Conservation (phyloP, 2,329 filamentous ascomycete genomes). For the Xylariomycetidae sp. region DNA sequence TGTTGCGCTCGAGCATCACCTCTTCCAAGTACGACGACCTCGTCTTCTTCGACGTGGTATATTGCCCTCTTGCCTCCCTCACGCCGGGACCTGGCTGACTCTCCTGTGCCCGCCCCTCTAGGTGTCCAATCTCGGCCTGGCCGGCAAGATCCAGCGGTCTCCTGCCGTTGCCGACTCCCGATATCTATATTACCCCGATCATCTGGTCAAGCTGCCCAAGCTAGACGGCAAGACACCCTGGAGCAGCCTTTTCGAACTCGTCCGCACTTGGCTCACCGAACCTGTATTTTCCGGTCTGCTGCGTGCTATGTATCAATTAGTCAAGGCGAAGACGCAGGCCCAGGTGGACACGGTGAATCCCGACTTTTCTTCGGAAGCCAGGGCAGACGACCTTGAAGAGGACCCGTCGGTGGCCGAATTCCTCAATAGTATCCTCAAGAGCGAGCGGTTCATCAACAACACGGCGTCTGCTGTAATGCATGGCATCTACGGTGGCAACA, state of each 20-base stretch:
- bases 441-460: constrained; percentile 58
- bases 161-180: constrained; percentile 49
- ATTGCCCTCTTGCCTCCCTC: constrained; percentile 17
- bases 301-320: no score
- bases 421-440: constrained; percentile 46
- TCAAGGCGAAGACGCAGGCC: no score
- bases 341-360: constrained; percentile 5
- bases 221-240: no score
- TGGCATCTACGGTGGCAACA: constrained; percentile 88
- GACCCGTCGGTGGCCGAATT: constrained; percentile 72
- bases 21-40: constrained; percentile 50
- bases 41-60: constrained; percentile 65
- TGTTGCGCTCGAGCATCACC: constrained; percentile 49
- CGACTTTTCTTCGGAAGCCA: background rate
- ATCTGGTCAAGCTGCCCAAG: constrained; percentile 56
- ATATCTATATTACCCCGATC: constrained; percentile 85
- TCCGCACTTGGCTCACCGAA: constrained; percentile 12
- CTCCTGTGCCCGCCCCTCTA: constrained; percentile 27
- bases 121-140: constrained; percentile 52
- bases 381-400: constrained; percentile 22
- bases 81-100: background rate
- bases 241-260: constrained; percentile 7
- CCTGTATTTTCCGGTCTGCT: constrained; percentile 20
- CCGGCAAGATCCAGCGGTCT: constrained; percentile 48
- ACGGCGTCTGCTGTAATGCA: constrained; percentile 71